A percentile compares a stretch with the other conserved stretches of the same genome.
These are phyloP conservation scores for Cladosporium sp. DNA, from an alignment of 2,329 filamentous ascomycete genomes.

Conservation along the genomic window DNA sequence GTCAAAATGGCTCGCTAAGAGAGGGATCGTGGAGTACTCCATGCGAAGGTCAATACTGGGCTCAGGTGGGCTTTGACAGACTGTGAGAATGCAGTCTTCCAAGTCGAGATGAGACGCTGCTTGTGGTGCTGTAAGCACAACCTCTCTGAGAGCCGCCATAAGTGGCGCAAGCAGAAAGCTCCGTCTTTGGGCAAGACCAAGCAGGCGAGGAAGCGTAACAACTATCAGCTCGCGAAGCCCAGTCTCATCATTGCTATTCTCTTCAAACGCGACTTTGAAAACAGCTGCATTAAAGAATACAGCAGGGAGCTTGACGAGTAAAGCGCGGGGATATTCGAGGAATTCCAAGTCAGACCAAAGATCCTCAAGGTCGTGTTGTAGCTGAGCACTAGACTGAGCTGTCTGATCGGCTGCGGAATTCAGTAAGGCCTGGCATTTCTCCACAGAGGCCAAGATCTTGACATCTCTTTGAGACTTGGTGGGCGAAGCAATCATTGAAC, in stretches of 20 bases:
- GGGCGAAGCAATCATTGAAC: background rate
- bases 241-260: background rate
- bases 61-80: constrained; percentile 38
- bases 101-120: constrained; percentile 33
- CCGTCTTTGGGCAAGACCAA: constrained; percentile 23
- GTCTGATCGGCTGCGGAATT: background rate
- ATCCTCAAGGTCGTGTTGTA: constrained; percentile 23
- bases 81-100: constrained; percentile 36
- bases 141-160: constrained; percentile 22
- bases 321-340: constrained; percentile 42
- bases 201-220: constrained; percentile 16
- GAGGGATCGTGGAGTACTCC: constrained; percentile 37
- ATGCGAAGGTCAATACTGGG: constrained; percentile 43
- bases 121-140: constrained; percentile 23
- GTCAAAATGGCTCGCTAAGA: constrained; percentile 26
- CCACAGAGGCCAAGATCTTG: constrained; percentile 20
- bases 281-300: constrained; percentile 34
- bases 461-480: constrained; percentile 24
- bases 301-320: constrained; percentile 34
- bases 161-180: constrained; percentile 30
- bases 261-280: constrained; percentile 15
- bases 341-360: constrained; percentile 48
- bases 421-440: constrained; percentile 19
- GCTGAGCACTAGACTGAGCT: background rate
- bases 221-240: constrained; percentile 2